Evolutionary conservation across 192 early-diverging fungal genomes (phyloP), one percentile per base, ranked within the genome.

Genomic region (Entophlyctis luteolus): DNA sequence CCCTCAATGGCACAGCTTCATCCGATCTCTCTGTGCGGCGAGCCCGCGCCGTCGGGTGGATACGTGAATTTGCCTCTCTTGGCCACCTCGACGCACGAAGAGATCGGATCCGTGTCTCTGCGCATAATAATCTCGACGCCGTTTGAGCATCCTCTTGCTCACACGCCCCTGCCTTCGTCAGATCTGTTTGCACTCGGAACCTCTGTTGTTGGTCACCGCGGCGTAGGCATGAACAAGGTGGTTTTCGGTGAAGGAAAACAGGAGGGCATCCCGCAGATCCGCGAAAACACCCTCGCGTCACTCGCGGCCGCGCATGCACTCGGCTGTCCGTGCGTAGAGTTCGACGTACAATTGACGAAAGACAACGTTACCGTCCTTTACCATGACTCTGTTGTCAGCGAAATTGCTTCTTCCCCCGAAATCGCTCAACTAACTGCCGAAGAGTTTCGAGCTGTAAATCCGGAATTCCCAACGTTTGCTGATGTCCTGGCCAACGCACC

Each of bases 321-420:
- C 29, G 95, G 95, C 46, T 93, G 88, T 3, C 81, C 87, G 55
- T 94, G 87, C 56, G 89, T 98, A 12, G 95, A 98, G 73, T 96
- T 98, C 82, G 89, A 98, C 67, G 91, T 93, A 20, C 95, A 98
- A 80, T 73, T 98, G 63, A 93, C 93, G 6, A 90, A 90, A 62
- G 94, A 98, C 68, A 72, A 83, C 66, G 84, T 84, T 0, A 91
- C 91, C 4, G 89, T 96, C 25, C 71, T 98, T 36, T 98, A 98
- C 72, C 95, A 98, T 65, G 94, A 98, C 73, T 96, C 67, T 39
- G 45, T 69, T n/a, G 63, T 81, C 18, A 68, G 48, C 45, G 78
- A 82, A 74, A 74, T 50, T 8, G 78, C 39, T n/a, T 12, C 72
- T 12, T 55, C 60, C 56, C 25, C 75, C 8, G 70, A 78, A 38